Conservation (phyloP, 2,329 filamentous ascomycete genomes). For the Diaporthe capsici region DNA sequence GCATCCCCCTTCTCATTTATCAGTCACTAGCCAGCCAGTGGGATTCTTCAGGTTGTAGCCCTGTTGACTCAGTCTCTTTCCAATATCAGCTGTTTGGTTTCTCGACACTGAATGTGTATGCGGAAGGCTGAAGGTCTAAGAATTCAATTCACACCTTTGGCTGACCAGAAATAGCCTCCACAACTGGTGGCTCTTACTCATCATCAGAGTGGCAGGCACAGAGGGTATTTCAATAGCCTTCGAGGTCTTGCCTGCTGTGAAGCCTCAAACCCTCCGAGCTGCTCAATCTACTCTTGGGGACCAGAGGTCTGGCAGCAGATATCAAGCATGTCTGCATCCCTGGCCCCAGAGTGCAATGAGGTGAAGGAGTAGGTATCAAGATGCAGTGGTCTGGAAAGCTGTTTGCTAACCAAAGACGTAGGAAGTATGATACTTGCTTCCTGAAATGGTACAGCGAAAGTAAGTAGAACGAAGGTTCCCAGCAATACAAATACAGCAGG, state of each 20-base stretch:
- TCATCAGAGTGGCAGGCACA: background rate
- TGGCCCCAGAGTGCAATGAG: slow-evolving; percentile 95
- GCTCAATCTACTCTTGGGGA: background rate
- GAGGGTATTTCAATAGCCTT: background rate
- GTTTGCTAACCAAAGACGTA: slow-evolving; percentile 67
- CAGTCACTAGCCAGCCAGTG: background rate
- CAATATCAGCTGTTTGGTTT: no score
- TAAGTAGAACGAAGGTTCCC: slow-evolving; percentile 60
- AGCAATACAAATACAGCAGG: slow-evolving; percentile 17
- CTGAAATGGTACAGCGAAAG: slow-evolving; percentile 99
- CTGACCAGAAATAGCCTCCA: background rate
- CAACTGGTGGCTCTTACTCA: background rate
- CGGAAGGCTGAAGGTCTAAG: background rate
- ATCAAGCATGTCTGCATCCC: slow-evolving; percentile 86
- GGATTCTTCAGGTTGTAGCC: no score
- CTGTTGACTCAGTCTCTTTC: background rate
- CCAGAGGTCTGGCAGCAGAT: background rate
- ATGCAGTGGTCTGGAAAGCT: background rate
- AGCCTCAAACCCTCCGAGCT: background rate
- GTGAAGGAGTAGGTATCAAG: slow-evolving; percentile 83
- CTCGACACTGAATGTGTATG: no score
- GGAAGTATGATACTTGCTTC: slow-evolving; percentile 91
- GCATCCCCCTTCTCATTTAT: background rate
- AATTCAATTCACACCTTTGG: background rate
- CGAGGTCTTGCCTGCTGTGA: background rate